Base-by-base conservation (phyloP, 164 flowering plant species). In the Protea cynaroides region DNA sequence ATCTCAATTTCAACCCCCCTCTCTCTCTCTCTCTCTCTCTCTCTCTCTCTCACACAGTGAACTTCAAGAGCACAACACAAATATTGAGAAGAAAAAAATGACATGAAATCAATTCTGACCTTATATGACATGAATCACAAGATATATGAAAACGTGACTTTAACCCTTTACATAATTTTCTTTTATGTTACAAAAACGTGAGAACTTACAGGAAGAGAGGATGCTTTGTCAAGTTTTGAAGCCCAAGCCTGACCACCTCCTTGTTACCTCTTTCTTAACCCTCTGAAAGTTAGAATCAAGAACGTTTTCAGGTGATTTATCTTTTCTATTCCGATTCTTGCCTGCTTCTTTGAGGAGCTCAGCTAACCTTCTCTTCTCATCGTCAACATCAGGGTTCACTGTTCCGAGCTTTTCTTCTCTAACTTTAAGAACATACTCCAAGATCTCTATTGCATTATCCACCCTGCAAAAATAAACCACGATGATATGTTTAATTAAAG, bases 321-420 rank as follows among this genome's bases (percentile, higher is more conserved):
- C 88, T 67, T 95, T 86, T 69, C 83, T 79, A 80, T 87, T 89
- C 53, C 97, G 71, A 8, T 86, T 58, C 77, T 84, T 83, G 56
- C 99, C 99, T 6, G 96, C 90, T 78, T 88, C 97, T 80, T 91
- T 94, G 76, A 94, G 75, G 29, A 94, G 94, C 76, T 94, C 97
- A 7, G 90, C 84, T 38, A 91, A 75, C 79, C 99, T 83, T 62
- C 75, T 86, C 88, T 84, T 95, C 79, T 95, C 99, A 25, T 88
- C 97, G 47, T 89, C 92, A 36, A 95, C 90, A 62, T 95, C 97
- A 1, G 97, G 97, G 70, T 95, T 92, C 18, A 97, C 97, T 10
- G 90, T 95, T 51, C 97, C 99, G 25, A 95, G 94, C 73, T 88
- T 85, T 74, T 95, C 99, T 70, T 90, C 97, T 70, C 99, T 82